Evolutionary conservation across 2,329 filamentous ascomycete genomes (phyloP), one percentile per base, ranked within the genome.

Genomic region (Talaromyces pinophilus): DNA sequence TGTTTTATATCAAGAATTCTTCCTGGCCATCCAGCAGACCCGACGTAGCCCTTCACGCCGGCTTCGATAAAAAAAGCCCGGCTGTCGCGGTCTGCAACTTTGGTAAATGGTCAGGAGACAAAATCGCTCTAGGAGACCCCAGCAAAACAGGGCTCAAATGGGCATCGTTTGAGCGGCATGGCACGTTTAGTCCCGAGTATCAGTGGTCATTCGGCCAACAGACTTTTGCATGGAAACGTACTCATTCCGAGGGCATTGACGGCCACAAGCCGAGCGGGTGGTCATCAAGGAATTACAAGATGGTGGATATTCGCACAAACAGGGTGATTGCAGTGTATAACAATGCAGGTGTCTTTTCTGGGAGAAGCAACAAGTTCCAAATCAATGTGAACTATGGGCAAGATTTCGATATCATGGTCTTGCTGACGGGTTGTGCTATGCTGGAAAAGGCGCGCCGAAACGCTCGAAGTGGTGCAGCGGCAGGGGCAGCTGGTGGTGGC

Each of bases 171-270:
- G 70, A 69, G 38, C 71, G 71, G 44, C 70, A 75, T 52, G 72
- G 72, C 19, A 46, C 69, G 50, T 46, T 68, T 40, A 69, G 70
- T 15, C 70, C 68, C 11, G 72, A 69, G 67, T 77, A 76, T 61
- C 71, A 72, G 13, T 75, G 75, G 65, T 71, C 75, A 50, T 69
- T 69, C 15, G 64, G 65, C 8, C 67, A 71, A 30, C 70, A 68
- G 19, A 70, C 67, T 7, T 79, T 78, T 59, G 64, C 73, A 17
- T 79, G 77, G 77, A 77, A 77, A 62, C 66, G 69, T 48, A 78
- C 76, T 1, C 71, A 70, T 38, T 69, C 68, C 7, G 71, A 74
- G n/a, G 76, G 73, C 2, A 67, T 75, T 8, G 71, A 70, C 25
- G 70, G 68, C n/a, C 69, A 70, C 5, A 70, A 63, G n/a, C 71